phyloP scores from a whole-genome alignment of 768 basidiomycete species.

The Sporobolomyces pararoseus region DNA sequence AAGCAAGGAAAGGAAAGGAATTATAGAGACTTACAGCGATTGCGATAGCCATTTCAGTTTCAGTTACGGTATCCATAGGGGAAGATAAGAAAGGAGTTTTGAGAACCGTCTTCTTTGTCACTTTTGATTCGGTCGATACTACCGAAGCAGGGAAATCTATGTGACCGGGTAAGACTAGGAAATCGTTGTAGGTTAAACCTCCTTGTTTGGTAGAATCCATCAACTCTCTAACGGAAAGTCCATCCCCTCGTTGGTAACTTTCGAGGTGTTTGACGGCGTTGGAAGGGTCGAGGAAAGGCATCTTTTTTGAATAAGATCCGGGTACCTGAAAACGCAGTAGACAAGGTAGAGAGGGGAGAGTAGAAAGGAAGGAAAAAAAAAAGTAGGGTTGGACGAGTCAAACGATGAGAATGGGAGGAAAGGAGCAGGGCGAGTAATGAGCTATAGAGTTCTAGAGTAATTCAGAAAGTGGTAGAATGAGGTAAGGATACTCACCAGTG shows the following conservation, averaged over 20 bases:
- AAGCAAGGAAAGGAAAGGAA: no score
- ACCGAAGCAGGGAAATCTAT: conserved; percentile 84
- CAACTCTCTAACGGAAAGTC: conserved; percentile 75
- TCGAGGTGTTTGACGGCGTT: conserved; percentile 72
- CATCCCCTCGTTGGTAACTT: conserved; percentile 69
- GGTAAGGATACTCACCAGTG: background rate
- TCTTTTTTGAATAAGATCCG: background rate
- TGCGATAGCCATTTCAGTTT: conserved; percentile 85
- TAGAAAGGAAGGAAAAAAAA: background rate
- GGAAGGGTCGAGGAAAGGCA: conserved; percentile 61
- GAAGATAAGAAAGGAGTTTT: conserved; percentile 97
- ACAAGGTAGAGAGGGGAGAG: background rate
- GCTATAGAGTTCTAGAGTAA: background rate
- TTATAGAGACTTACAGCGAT: conserved; percentile 83
- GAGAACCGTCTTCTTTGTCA: conserved; percentile 75
- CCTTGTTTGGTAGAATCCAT: conserved; percentile 82
- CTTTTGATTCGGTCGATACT: conserved; percentile 74
- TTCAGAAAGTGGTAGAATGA: background rate
- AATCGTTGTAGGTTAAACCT: conserved; percentile 84
- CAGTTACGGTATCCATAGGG: conserved; percentile 99
- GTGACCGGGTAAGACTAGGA: conserved; percentile 67
- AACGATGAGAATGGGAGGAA: background rate
- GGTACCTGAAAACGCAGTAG: background rate
- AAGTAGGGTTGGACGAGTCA: background rate
- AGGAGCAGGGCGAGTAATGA: background rate